A percentile compares a stretch with the other conserved stretches of the same genome.
Conservation (phyloP, 176 grass and related monocot genomes). For the Sorghum bicolor region Sorghum_bicolor_NCBIv3 NC_012873.2:25129501-25130000, state of each 20-base stretch:
- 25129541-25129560: neutral
- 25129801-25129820: neutral
- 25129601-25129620: neutral
- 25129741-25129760: neutral
- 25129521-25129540: too few species aligned
- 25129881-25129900: neutral
- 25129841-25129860: neutral
- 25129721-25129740: neutral
- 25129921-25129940: too few species aligned
- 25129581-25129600: neutral
- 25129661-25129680: neutral
- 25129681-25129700: neutral
- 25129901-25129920: neutral
- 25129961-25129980: too few species aligned
- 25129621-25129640: neutral
- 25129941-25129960: too few species aligned
- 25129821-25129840: neutral
- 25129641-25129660: neutral
- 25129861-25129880: neutral
- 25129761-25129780: neutral
- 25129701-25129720: neutral
- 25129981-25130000: too few species aligned
- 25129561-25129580: neutral
- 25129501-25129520: conserved; percentile 28
- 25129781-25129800: neutral